Conservation (phyloP, 1,284 basidiomycete species). For the Apiotrichum gamsii region DNA sequence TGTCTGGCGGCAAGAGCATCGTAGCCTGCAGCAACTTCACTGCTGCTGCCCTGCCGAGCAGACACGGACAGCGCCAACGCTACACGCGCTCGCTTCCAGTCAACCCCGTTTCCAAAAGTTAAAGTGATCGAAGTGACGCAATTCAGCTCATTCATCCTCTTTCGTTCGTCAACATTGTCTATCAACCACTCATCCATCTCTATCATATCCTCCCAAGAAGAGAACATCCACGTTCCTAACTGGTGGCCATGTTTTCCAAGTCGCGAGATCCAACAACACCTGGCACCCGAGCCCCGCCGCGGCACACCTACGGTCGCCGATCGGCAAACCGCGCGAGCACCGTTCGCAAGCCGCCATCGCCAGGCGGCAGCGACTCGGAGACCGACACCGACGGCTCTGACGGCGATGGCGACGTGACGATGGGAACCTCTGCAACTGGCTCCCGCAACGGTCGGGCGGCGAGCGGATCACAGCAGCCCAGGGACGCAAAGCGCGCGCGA, state of each 20-base stretch:
- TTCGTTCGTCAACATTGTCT: no score
- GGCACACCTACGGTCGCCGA: constrained; percentile 1
- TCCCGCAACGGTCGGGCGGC: not conserved
- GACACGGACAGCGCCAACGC: no score
- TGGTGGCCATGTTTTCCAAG: not conserved
- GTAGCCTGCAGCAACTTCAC: no score
- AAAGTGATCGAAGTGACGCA: no score
- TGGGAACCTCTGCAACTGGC: not conserved
- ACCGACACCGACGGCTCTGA: not conserved
- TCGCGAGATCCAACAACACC: not conserved
- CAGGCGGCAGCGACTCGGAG: not conserved
- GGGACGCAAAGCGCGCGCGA: not conserved
- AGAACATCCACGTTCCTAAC: not conserved
- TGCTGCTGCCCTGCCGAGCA: no score
- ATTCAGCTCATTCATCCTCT: no score
- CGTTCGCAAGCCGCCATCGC: no score
- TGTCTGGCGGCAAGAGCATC: no score
- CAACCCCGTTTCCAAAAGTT: no score
- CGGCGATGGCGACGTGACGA: not conserved
- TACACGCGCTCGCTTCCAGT: no score
- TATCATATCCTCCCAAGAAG: not conserved
- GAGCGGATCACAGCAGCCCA: not conserved
- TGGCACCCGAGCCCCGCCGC: not conserved
- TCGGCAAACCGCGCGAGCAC: not conserved
- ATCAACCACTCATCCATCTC: not conserved